These are phyloP conservation scores for Candida namnaoensis DNA, from an alignment of 805 yeast genomes.

Conservation along the genomic window DNA sequence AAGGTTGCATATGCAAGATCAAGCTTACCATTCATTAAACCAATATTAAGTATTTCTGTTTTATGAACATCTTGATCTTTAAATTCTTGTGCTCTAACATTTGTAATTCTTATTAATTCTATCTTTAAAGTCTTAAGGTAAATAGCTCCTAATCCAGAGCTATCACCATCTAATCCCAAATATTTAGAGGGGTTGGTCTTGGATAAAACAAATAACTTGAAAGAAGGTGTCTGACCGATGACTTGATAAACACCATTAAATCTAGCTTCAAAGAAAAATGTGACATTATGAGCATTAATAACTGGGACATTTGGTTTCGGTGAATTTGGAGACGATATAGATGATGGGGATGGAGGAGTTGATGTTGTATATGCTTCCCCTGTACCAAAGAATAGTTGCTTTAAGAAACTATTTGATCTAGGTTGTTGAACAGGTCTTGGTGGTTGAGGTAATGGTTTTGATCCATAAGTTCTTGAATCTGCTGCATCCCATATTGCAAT, in stretches of 20 bases:
- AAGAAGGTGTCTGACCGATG: constrained; percentile 9
- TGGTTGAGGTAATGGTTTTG: background rate
- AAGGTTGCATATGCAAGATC: constrained; percentile 4
- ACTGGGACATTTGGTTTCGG: constrained; percentile 1
- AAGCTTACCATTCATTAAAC: background rate
- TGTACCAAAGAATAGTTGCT: constrained; percentile 1
- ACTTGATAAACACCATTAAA: constrained; percentile 6
- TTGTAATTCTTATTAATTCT: constrained; percentile 12
- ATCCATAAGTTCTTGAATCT: background rate
- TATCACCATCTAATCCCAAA: constrained; percentile 26
- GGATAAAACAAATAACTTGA: constrained; percentile 15
- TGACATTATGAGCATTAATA: constrained; percentile 3
- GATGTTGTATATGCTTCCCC: background rate
- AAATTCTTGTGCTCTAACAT: constrained; percentile 9
- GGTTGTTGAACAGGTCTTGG: constrained; percentile 1
- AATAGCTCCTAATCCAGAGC: constrained; percentile 40
- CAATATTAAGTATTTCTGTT: background rate
- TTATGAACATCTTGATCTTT: constrained; percentile 1
- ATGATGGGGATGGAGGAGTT: background rate
- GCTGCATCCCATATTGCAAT: constrained; percentile 20
- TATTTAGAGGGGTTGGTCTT: constrained; percentile 13
- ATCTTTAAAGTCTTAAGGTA: constrained; percentile 30
- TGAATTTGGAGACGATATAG: background rate
- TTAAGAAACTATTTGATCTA: background rate
- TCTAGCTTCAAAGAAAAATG: constrained; percentile 7